These are phyloP conservation scores for slime mould (Dictyostelium discoideum) DNA, from an alignment of 78 protist genomes.

Conservation along the genomic window DNA sequence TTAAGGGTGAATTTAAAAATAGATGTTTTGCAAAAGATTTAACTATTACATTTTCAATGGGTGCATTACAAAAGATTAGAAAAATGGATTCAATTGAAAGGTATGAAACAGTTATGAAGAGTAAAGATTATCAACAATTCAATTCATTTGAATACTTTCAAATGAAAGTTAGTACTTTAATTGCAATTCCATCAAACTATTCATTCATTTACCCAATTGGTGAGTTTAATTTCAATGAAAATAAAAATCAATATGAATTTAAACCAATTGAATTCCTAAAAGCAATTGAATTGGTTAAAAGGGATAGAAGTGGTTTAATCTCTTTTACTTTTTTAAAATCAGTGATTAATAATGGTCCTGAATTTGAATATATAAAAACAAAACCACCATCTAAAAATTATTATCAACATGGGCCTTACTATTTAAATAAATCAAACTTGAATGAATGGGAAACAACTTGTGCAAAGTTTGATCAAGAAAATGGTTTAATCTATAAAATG, in stretches of 20 bases:
- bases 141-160: background rate
- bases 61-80: background rate
- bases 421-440: background rate
- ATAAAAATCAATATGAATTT: background rate
- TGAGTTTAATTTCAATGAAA: background rate
- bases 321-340: background rate
- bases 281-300: background rate
- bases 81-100: background rate
- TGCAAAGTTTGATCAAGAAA: background rate
- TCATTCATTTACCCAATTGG: background rate
- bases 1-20: background rate
- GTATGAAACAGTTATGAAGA: background rate
- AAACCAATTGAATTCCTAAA: background rate
- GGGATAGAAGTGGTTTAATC: background rate
- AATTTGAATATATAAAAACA: background rate
- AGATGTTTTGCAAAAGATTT: constrained; percentile 24
- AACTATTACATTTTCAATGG: background rate
- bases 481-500: background rate
- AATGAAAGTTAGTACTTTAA: background rate
- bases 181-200: background rate
- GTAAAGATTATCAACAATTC: background rate
- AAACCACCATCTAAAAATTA: background rate
- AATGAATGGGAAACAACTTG: background rate
- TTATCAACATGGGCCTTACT: too few relatives aligned
- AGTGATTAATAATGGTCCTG: background rate